Evolutionary conservation across 2,329 filamentous ascomycete genomes (phyloP).

Genomic region (Fusarium guadeloupense): DNA sequence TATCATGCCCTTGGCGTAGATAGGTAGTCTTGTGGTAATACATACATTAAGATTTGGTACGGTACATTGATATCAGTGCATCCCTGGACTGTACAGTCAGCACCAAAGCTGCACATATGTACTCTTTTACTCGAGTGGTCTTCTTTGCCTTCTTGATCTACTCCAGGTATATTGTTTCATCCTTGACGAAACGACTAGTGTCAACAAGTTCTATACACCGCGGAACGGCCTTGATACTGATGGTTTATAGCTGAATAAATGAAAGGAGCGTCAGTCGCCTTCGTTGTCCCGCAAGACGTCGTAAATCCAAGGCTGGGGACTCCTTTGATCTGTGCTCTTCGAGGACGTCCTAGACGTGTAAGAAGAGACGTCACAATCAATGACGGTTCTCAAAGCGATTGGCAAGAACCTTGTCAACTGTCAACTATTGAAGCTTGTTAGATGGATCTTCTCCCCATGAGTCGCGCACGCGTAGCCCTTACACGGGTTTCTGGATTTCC

Average conservation of each 20-base stretch:
- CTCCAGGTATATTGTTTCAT: neutral
- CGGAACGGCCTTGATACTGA: neutral
- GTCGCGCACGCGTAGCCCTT: neutral
- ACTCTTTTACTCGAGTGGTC: no score
- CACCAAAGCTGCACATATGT: neutral
- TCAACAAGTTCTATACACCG: neutral
- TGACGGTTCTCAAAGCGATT: neutral
- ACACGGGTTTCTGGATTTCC: neutral
- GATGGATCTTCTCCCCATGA: constrained; percentile 4
- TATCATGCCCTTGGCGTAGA: neutral
- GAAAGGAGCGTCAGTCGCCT: neutral
- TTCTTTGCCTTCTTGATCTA: neutral
- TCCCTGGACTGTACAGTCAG: neutral
- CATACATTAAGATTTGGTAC: neutral
- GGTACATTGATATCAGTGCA: no score
- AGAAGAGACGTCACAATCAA: neutral
- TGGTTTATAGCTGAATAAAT: neutral
- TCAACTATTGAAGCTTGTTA: neutral
- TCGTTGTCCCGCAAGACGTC: neutral
- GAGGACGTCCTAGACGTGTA: neutral
- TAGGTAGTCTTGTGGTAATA: neutral
- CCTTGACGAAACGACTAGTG: neutral
- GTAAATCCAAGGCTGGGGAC: neutral
- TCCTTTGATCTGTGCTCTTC: neutral
- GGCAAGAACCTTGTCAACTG: neutral